phyloP scores from a whole-genome alignment of 192 early-diverging fungal genomes.

The Chytriomyces hyalinus region DNA sequence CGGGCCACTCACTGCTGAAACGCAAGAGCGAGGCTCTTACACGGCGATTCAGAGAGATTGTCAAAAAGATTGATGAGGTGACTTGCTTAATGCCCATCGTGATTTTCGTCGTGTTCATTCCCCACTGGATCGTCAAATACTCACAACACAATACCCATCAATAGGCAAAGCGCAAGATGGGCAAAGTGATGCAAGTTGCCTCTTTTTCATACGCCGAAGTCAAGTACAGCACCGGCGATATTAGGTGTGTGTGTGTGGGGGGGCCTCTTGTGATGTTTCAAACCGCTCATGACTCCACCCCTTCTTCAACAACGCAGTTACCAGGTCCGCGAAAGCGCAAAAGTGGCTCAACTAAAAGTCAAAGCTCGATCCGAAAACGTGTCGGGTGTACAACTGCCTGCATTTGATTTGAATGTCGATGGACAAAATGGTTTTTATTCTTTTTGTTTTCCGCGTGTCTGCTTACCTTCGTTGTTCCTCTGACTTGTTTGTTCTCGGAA shows the following conservation, averaged over 20 bases:
- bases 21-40: constrained; percentile 97
- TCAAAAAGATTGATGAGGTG: constrained; percentile 97
- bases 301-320: constrained; percentile 60
- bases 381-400: constrained; percentile 93
- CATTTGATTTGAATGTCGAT: constrained; percentile 86
- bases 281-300: background rate
- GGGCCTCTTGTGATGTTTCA: constrained; percentile 5
- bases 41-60: constrained; percentile 90
- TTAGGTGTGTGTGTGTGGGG: constrained; percentile 73
- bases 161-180: constrained; percentile 97
- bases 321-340: constrained; percentile 94
- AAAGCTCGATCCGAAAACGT: constrained; percentile 95
- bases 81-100: background rate
- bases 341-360: constrained; percentile 89
- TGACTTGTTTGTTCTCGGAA: background rate
- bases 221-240: constrained; percentile 95
- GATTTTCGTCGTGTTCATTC: constrained; percentile 13
- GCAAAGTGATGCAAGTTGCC: constrained; percentile 96
- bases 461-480: background rate
- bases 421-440: constrained; percentile 77
- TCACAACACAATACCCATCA: background rate
- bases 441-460: background rate
- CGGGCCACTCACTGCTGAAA: constrained; percentile 96
- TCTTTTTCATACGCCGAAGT: constrained; percentile 98
- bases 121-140: constrained; percentile 14